Evolutionary conservation across 371 early-diverging fungal species (phyloP).

Genomic region (Chytridium lagenaria): DNA sequence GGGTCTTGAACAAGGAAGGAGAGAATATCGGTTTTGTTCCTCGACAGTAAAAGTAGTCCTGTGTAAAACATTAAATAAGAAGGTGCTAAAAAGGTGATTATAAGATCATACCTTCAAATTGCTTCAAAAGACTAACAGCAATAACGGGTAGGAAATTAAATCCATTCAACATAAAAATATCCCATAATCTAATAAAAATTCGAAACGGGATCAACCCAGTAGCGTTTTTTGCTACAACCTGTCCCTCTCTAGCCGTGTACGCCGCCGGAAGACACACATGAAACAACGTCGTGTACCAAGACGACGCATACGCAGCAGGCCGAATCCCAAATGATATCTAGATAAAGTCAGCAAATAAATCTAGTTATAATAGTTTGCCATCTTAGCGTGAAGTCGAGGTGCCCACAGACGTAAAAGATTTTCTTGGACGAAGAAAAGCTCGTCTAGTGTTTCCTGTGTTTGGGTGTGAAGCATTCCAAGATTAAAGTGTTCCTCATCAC

Average conservation of each 20-base stretch:
- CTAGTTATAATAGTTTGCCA: slow-evolving; percentile 3
- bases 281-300: slow-evolving; percentile 20
- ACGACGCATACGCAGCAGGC: slow-evolving; percentile 9
- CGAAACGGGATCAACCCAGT: slow-evolving; percentile 30
- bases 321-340: background rate
- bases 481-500: background rate
- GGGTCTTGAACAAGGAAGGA: slow-evolving; percentile 19
- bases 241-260: background rate
- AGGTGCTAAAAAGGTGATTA: background rate
- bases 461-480: background rate
- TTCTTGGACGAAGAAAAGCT: slow-evolving; percentile 21
- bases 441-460: background rate
- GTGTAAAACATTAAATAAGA: background rate
- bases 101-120: slow-evolving; percentile 12
- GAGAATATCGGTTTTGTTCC: slow-evolving; percentile 1
- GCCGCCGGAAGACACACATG: slow-evolving; percentile 6
- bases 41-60: background rate
- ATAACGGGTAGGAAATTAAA: slow-evolving; percentile 24
- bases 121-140: slow-evolving; percentile 20
- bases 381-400: slow-evolving; percentile 15
- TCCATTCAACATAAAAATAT: slow-evolving; percentile 28
- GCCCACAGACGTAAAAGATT: slow-evolving; percentile 7
- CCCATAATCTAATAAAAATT: slow-evolving; percentile 26
- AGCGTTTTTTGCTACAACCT: background rate
- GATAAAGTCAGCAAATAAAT: background rate